Percentiles rank a stretch among this genome's conserved stretches.
phyloP scores from a whole-genome alignment of 805 yeast genomes.

The Candida hungchunana region DNA sequence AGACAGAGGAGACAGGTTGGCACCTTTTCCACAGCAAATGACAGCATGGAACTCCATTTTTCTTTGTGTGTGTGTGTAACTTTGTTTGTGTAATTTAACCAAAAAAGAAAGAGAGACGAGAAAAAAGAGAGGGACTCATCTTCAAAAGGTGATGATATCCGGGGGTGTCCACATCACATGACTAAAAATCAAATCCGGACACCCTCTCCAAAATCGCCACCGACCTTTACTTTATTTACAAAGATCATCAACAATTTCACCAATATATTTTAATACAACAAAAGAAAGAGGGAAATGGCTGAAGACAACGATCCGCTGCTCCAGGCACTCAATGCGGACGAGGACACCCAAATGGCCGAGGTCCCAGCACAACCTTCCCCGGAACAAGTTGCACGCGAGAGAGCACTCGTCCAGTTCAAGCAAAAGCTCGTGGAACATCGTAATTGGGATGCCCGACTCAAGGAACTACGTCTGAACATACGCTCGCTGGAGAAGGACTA shows the following conservation, averaged over 20 bases:
- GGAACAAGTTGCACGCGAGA: slow-evolving; percentile 67
- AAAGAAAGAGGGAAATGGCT: too few relatives aligned
- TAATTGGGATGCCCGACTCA: slow-evolving; percentile 88
- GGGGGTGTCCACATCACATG: too few relatives aligned
- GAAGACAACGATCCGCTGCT: slow-evolving; percentile 76
- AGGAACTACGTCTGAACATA: slow-evolving; percentile 76
- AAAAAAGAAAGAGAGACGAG: too few relatives aligned
- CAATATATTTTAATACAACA: too few relatives aligned
- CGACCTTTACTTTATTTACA: too few relatives aligned
- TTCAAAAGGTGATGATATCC: too few relatives aligned
- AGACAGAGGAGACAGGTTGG: slow-evolving; percentile 67
- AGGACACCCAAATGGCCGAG: slow-evolving; percentile 22
- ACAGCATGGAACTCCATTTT: slow-evolving; percentile 90
- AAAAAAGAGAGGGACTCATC: too few relatives aligned
- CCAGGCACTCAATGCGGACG: slow-evolving; percentile 46
- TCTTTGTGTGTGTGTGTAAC: not conserved
- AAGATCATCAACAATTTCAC: too few relatives aligned
- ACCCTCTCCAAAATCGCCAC: too few relatives aligned
- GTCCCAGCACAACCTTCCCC: slow-evolving; percentile 29
- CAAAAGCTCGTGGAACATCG: slow-evolving; percentile 88
- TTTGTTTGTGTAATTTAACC: too few relatives aligned
- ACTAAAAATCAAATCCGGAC: too few relatives aligned
- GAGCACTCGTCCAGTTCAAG: slow-evolving; percentile 74
- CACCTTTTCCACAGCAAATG: slow-evolving; percentile 84
- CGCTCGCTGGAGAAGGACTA: slow-evolving; percentile 78